These are phyloP conservation scores for Scheffersomyces cryptocercus DNA, from an alignment of 1,139 yeast genomes.

Conservation along the genomic window DNA sequence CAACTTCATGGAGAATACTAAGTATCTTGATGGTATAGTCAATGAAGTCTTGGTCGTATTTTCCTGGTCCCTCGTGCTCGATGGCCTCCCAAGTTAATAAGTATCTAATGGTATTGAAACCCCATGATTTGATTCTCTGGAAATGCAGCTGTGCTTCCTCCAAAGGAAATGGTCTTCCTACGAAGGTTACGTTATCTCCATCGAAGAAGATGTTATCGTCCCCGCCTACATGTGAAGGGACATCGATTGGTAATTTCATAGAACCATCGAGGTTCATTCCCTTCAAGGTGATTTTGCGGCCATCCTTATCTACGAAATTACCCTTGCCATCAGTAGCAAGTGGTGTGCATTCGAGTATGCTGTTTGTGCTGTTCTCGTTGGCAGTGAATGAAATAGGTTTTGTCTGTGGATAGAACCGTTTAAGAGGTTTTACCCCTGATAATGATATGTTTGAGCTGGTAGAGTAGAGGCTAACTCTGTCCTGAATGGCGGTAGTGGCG, in stretches of 20 bases:
- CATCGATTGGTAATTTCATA: constrained; percentile 63
- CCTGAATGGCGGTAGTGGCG: constrained; percentile 33
- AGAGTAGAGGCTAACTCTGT: constrained; percentile 32
- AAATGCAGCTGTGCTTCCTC: constrained; percentile 73
- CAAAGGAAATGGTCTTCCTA: constrained; percentile 78
- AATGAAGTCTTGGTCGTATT: constrained; percentile 75
- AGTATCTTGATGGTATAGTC: constrained; percentile 68
- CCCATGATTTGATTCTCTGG: constrained; percentile 71
- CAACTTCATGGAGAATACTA: constrained; percentile 55
- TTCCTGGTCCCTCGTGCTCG: constrained; percentile 86
- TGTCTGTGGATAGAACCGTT: constrained; percentile 20
- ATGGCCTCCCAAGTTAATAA: constrained; percentile 90
- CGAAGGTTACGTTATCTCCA: constrained; percentile 75
- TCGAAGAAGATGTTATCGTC: constrained; percentile 57
- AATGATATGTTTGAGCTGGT: constrained; percentile 25
- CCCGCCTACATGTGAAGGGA: constrained; percentile 53
- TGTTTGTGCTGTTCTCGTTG: not conserved
- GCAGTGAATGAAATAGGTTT: constrained; percentile 20
- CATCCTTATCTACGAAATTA: constrained; percentile 57
- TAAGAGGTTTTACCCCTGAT: constrained; percentile 31
- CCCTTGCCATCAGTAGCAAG: constrained; percentile 47
- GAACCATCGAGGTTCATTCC: constrained; percentile 86
- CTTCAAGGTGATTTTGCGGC: constrained; percentile 62
- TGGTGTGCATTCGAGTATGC: constrained; percentile 32
- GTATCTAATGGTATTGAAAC: constrained; percentile 76